Percentiles rank a stretch among this genome's conserved stretches.
phyloP scores from a whole-genome alignment of 768 basidiomycete genomes.

The Tylopilus sp. region DNA sequence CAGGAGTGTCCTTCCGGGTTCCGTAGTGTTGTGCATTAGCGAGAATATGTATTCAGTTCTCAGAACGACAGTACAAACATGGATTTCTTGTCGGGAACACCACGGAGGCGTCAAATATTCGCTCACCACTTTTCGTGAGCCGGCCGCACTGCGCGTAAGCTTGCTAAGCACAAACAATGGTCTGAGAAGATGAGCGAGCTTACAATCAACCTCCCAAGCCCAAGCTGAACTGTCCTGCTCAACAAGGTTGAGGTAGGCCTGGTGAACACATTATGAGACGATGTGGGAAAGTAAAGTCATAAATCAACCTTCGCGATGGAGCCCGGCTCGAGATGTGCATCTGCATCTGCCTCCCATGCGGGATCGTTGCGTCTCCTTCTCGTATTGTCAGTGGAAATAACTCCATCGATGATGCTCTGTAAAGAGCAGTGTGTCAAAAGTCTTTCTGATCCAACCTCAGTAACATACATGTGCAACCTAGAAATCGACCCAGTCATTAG shows the following conservation, averaged over 20 bases:
- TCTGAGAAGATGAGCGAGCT: conserved; percentile 24
- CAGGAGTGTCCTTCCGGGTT: too few relatives aligned
- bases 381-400: conserved; percentile 40
- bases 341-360: conserved; percentile 43
- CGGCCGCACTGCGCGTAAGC: conserved; percentile 37
- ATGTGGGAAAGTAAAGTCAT: not conserved
- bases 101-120: not conserved
- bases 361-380: conserved; percentile 29
- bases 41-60: too few relatives aligned
- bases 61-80: not conserved
- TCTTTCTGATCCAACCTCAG: too few relatives aligned
- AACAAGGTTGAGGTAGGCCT: conserved; percentile 66
- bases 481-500: conserved; percentile 5
- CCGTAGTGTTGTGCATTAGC: too few relatives aligned
- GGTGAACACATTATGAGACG: conserved; percentile 1
- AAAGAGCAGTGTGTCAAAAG: not conserved
- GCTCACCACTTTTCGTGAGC: conserved; percentile 53
- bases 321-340: conserved; percentile 54
- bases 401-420: conserved; percentile 70
- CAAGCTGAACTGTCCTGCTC: conserved; percentile 69
- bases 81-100: not conserved
- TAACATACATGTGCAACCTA: conserved; percentile 66
- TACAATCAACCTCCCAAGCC: conserved; percentile 81
- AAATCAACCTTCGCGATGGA: conserved; percentile 63
- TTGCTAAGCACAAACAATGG: not conserved